Evolutionary conservation across 257 asterid species (phyloP), one percentile per base, ranked within the genome.

Genomic region (Marsdenia floribunda): DNA sequence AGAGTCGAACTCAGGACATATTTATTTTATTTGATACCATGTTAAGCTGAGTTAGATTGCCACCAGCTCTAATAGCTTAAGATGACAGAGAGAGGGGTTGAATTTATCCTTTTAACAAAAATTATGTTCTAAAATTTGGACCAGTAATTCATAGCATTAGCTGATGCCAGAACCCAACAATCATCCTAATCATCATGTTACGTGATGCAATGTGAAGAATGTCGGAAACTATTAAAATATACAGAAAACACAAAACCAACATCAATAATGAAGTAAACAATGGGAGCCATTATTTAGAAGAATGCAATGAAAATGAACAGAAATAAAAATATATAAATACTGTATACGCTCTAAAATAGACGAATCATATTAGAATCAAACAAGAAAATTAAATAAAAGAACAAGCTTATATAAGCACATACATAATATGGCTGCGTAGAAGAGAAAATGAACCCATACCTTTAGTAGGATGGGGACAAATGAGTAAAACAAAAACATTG

Each of bases 401-500:
- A 12, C 77, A 65, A 21, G 53, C 47, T 68, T 9, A 24, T 22
- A 68, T 21, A 72, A 47, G 60, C 24, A 55, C 70, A 8, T 6
- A 22, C 37, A 50, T 33, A 18, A 42, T 33, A 58, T 14, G n/a
- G 33, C 37, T 3, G 44, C 64, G 15, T 33, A 35, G 26, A 42
- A 35, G 33, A 49, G 4, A 29, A 76, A 76, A 64, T 24, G 29
- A 42, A 19, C 53, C 3, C 70, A 16, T 85, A 93, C 97, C 98
- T 90, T 90, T 24, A 91, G 86, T 75, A 93, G 82, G 85, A 91
- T 18, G 0, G 98, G 96, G 59, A 93, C 98, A 38, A 89, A 84
- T 0, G 97, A 89, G 88, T 93, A 93, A 80, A 93, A 93, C 70
- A 88, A 78, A 81, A 91, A 91, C 98, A 93, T 90, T 70, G 98